Conservation (phyloP, 331 rosid species). For the Phaseolus coccineus region DNA sequence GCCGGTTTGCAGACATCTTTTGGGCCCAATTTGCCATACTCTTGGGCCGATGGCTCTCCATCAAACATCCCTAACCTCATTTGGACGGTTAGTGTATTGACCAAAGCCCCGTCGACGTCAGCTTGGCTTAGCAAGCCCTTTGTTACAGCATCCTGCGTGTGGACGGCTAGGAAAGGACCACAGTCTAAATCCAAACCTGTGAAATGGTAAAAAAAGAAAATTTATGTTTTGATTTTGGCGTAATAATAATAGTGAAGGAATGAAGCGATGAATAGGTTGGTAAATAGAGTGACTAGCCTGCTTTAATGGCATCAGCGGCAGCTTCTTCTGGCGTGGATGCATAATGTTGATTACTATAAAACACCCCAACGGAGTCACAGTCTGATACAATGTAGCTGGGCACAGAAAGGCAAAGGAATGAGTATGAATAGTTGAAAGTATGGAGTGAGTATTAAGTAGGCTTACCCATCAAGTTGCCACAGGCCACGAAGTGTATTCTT, state of each 20-base stretch:
- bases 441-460: not conserved
- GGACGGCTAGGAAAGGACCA: slow-evolving; percentile 77
- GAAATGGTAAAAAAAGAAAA: not conserved
- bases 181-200: slow-evolving; percentile 90
- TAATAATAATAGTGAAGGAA: not conserved
- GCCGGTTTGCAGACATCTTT: slow-evolving; percentile 76
- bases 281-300: slow-evolving; percentile 49
- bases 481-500: slow-evolving; percentile 71
- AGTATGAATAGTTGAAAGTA: not conserved
- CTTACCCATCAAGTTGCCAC: slow-evolving; percentile 88
- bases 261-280: not conserved
- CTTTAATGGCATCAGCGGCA: slow-evolving; percentile 93
- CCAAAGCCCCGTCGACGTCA: slow-evolving; percentile 64
- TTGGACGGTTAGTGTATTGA: slow-evolving; percentile 74
- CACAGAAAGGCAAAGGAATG: not conserved
- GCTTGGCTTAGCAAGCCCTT: slow-evolving; percentile 65
- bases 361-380: slow-evolving; percentile 89
- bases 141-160: slow-evolving; percentile 70
- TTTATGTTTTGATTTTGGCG: not conserved
- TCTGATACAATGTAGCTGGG: slow-evolving; percentile 88
- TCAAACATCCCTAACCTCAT: slow-evolving; percentile 97
- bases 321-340: slow-evolving; percentile 86
- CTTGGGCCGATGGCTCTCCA: slow-evolving; percentile 65
- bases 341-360: slow-evolving; percentile 69
- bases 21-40: slow-evolving; percentile 73